Base-by-base conservation (phyloP, 345 rosid genomes). In the Citrus sinensis region DNA sequence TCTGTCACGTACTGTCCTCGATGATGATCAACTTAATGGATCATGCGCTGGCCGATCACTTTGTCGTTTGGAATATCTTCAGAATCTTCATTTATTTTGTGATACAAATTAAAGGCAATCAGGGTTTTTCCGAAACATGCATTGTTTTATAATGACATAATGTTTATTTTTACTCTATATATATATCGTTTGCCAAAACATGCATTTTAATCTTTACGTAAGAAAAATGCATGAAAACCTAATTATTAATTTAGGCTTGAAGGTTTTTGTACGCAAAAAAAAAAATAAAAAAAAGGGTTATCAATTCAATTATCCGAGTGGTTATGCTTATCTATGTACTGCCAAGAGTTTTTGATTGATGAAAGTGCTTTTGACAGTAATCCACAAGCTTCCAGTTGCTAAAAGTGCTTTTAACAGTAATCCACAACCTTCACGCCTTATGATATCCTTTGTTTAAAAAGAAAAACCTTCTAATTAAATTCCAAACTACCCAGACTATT, bases 1-100 rank as follows among this genome's bases (percentile, higher is more conserved):
- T 46, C 20, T 1, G 22, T 17, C 58, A 6, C 6, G 58, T 54
- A 54, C 51, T 46, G 51, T 46, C 51, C 51, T 46, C 51, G 22
- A 54, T 17, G 22, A 54, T 5, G 20, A 54, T 54, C 58, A 54
- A 17, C 7, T 54, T 54, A 54, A 54, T 77, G 78, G 80, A 67
- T 34, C 74, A 60, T 80, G 19, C 11, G 79, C 81, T 80, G 81
- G 76, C 81, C 84, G 37, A 68, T 80, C 71, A 71, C 62, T 39
- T 67, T 75, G 62, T 67, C 70, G 9, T 22, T 51, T 40, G 9
- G 71, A 80, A 76, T 68, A 80, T 80, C 56, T 62, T 70, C 27
- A 54, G 74, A 17, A 65, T 70, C 62, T 79, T 68, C 6, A 35
- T 34, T 64, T 61, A 1, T 19, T 46, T 29, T 37, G 27, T 3